Evolutionary conservation across 805 yeast species (phyloP), one percentile per base, ranked within the genome.

Genomic region (Yamadazyma ubonensis): DNA sequence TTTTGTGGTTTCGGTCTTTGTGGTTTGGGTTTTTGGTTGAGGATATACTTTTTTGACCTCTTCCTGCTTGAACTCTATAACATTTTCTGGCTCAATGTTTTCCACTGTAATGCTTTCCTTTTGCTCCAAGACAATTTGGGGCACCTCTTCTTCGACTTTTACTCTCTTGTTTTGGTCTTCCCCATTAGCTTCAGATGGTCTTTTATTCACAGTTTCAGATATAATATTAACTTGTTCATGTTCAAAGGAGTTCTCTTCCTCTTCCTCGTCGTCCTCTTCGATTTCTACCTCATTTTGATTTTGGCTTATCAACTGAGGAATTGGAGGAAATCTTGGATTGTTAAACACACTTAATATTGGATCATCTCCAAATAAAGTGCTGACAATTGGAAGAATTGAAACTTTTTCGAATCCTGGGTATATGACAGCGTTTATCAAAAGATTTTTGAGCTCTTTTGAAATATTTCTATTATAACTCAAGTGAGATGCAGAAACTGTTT

Each of bases 251-350:
- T 29, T 22, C 4, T 5, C 48, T 60, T 2, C 53, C 61, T 10
- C 21, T 48, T 30, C 33, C 14, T 6, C 49, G 10, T 29, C 22
- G 3, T 29, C 33, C 8, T 32, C 35, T 12, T 57, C 68, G 5
- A 55, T 59, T n/a, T 57, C 65, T 55, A 67, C 4, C 61, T 66
- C 10, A 58, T 59, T 25, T 77, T 80, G 14, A 20, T n/a, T 54
- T 54, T 45, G 51, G 25, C 38, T 32, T 29, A 52, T 46, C 27
- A 45, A 59, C 10, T 48, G 45, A 5, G 68, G 65, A 36, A 64
- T 51, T 6, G 68, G 70, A 3, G 96, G 96, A 50, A 87, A 76
- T 52, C 93, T 70, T 29, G 96, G 95, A 51, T 84, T 83, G 39
- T 78, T 73, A 50, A 86, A 68, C 1, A 83, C 67, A 52, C 86